phyloP scores from a whole-genome alignment of 108 stramenopile genomes.

The Phaeodactylum tricornutum region DNA sequence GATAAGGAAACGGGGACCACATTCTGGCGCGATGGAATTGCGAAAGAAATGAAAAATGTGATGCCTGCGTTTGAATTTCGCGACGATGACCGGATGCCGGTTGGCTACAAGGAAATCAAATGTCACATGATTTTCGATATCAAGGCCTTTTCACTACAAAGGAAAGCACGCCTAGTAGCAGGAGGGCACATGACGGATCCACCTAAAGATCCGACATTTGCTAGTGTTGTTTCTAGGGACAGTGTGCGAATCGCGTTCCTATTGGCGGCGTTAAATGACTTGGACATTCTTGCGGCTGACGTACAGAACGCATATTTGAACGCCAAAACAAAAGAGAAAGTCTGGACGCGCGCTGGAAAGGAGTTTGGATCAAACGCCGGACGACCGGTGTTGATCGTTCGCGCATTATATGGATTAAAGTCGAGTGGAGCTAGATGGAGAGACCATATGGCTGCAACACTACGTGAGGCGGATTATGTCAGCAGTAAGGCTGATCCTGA shows the following conservation, averaged over 20 bases:
- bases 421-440: conserved; percentile 12
- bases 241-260: conserved; percentile 20
- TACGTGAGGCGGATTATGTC: background rate
- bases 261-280: conserved; percentile 19
- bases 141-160: conserved; percentile 14
- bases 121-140: conserved; percentile 23
- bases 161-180: conserved; percentile 36
- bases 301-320: conserved; percentile 35
- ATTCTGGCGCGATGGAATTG: conserved; percentile 2
- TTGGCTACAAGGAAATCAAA: conserved; percentile 13
- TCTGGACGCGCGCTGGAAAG: conserved; percentile 12
- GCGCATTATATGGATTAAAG: conserved; percentile 30
- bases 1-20: conserved; percentile 34
- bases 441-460: background rate
- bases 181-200: conserved; percentile 27
- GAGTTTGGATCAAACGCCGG: conserved; percentile 4
- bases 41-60: conserved; percentile 8
- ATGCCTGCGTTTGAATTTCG: conserved; percentile 1
- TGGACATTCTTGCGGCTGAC: conserved; percentile 25
- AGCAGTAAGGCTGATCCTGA: conserved; percentile 18
- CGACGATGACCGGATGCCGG: conserved; percentile 12
- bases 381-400: conserved; percentile 3
- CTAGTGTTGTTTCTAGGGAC: conserved; percentile 34
- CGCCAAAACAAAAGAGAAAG: conserved; percentile 18
- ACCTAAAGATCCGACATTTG: conserved; percentile 22